Evolutionary conservation across 2,329 filamentous ascomycete species (phyloP).

Genomic region (Chalaropsis ovoidea): DNA sequence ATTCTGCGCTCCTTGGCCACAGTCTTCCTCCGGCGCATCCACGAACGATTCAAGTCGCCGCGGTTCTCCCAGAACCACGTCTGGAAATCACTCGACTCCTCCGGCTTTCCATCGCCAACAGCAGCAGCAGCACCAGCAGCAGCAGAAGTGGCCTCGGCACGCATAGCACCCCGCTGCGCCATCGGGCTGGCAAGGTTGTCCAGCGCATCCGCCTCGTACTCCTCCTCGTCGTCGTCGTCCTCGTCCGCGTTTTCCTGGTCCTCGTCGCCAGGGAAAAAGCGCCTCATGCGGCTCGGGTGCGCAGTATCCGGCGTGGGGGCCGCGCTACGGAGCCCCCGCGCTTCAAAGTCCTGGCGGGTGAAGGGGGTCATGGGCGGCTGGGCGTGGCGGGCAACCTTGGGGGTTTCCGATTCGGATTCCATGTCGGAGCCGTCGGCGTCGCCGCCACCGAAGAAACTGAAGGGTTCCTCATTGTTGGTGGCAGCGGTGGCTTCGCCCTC

Average conservation of each 20-base stretch:
- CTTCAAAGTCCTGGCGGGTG: slow-evolving; percentile 66
- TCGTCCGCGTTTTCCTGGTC: slow-evolving; percentile 39
- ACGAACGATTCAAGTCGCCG: slow-evolving; percentile 53
- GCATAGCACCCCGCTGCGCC: slow-evolving; percentile 8
- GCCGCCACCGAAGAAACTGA: slow-evolving; percentile 64
- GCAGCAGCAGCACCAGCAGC: background rate
- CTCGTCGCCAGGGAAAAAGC: slow-evolving; percentile 45
- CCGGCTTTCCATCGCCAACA: slow-evolving; percentile 25
- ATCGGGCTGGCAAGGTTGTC: slow-evolving; percentile 25
- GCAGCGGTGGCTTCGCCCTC: slow-evolving; percentile 32
- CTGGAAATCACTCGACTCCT: slow-evolving; percentile 45
- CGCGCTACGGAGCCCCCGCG: slow-evolving; percentile 67
- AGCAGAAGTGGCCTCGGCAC: slow-evolving; percentile 27
- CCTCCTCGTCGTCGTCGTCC: slow-evolving; percentile 32
- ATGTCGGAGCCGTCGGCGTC: slow-evolving; percentile 40
- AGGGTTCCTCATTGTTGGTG: slow-evolving; percentile 40
- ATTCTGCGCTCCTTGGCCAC: slow-evolving; percentile 58
- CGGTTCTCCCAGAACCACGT: slow-evolving; percentile 60
- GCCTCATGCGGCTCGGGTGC: slow-evolving; percentile 55
- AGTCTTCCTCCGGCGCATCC: slow-evolving; percentile 54
- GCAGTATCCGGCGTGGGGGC: slow-evolving; percentile 93
- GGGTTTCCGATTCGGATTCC: slow-evolving; percentile 31
- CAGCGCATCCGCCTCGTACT: slow-evolving; percentile 29
- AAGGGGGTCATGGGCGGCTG: slow-evolving; percentile 69
- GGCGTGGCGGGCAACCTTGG: slow-evolving; percentile 25